phyloP scores from a whole-genome alignment of 768 basidiomycete species.

The Russula sp. region DNA sequence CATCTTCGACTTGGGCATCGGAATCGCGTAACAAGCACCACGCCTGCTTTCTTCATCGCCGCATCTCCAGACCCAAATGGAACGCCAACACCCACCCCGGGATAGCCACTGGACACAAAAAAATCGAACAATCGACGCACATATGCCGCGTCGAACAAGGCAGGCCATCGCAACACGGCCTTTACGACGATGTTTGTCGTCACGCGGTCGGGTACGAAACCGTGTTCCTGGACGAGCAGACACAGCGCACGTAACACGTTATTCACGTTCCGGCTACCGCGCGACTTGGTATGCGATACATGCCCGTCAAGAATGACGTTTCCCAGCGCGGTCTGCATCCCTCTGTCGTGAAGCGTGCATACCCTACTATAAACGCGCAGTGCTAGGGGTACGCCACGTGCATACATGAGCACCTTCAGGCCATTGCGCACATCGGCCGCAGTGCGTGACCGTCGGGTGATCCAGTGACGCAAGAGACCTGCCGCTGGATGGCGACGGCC shows the following conservation, averaged over 20 bases:
- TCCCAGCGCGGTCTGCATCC: constrained; percentile 45
- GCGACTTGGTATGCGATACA: constrained; percentile 35
- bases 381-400: constrained; percentile 20
- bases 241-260: constrained; percentile 42
- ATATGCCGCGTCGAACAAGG: constrained; percentile 42
- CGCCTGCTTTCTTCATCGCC: constrained; percentile 13
- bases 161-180: constrained; percentile 52
- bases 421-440: constrained; percentile 12
- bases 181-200: constrained; percentile 70
- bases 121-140: constrained; percentile 63
- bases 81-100: constrained; percentile 31
- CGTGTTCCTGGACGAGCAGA: constrained; percentile 43
- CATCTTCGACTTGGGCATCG: constrained; percentile 11
- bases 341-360: constrained; percentile 35
- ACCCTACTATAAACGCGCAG: constrained; percentile 6
- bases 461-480: constrained; percentile 30
- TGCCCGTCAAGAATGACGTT: constrained; percentile 56
- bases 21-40: constrained; percentile 17
- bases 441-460: constrained; percentile 14
- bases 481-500: constrained; percentile 33
- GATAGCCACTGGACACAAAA: constrained; percentile 59
- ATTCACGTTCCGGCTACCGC: constrained; percentile 48
- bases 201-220: constrained; percentile 61
- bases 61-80: constrained; percentile 24
- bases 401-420: constrained; percentile 14